Base-by-base conservation (phyloP, 257 asterid genomes). In the Craterostigma plantagineum region DNA sequence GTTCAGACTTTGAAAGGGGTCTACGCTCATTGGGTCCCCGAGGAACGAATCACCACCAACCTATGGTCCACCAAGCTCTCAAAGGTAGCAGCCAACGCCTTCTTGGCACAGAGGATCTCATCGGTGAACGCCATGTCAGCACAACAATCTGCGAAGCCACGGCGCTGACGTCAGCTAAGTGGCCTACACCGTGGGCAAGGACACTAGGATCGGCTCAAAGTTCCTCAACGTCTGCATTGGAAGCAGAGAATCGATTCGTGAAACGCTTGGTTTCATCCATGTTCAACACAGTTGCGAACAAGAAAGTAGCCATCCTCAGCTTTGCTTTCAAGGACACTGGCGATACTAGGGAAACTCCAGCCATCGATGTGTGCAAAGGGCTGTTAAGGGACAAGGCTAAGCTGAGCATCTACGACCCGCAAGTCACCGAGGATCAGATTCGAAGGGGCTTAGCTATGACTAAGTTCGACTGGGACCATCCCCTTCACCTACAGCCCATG, bases 1-100 rank as follows among this genome's bases (percentile, higher is more conserved):
- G 43, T 74, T 18, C 64, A 64, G 35, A 34, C 63, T 27, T 58
- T 74, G 13, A 70, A 67, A 45, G 53, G 46, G 7, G 73, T 74
- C 14, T 74, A 74, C 23, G 76, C 79, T 5, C 72, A 66, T 41
- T 74, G 83, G 83, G 83, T 74, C 37, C 79, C 79, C 9, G 73
- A 64, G 33, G 71, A 67, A 8, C 46, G 68, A 46, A 73, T 74
- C 58, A 48, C 67, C 17, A 67, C 84, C 36, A 70, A 67, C 45
- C 58, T 74, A 1, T 74, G 79, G 84, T 74, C 84, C 7, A 73
- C 79, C 0, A 79, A 74, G 65, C 71, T 74, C 13, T 74, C 84
- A 1, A 74, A 74, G 68, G 73, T 74, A 1, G 76, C 84, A n/a
- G 84, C 84, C 9, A 74, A 74, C 36, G 84, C 84, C 11, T 74